Conservation (phyloP, 2,329 filamentous ascomycete species). For the Pyricularia grisea region DNA sequence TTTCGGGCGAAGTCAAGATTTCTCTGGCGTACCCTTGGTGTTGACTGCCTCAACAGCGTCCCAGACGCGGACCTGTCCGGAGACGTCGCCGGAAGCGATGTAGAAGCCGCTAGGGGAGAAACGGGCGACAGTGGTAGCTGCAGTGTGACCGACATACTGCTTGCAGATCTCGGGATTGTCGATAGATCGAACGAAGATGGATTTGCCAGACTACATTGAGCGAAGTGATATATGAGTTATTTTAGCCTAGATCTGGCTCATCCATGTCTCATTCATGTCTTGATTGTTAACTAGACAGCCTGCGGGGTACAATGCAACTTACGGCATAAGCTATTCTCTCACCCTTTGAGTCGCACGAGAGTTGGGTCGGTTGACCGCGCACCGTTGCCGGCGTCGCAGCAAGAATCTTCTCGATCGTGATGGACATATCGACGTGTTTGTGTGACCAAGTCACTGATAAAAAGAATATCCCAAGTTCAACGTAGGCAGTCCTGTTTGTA, state of each 20-base stretch:
- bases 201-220: conserved; percentile 70
- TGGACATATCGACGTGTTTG: conserved; percentile 30
- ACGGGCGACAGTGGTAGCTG: conserved; percentile 81
- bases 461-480: not conserved
- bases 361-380: conserved; percentile 78
- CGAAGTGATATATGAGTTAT: conserved; percentile 2
- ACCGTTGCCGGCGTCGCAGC: conserved; percentile 77
- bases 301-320: conserved; percentile 24
- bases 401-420: conserved; percentile 60
- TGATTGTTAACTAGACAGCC: not conserved
- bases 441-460: not conserved
- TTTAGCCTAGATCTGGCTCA: not conserved
- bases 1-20: not conserved
- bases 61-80: conserved; percentile 84
- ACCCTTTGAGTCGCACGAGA: conserved; percentile 81
- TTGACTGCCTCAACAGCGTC: conserved; percentile 76
- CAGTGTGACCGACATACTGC: conserved; percentile 88
- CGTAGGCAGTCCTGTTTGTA: not conserved
- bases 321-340: conserved; percentile 90
- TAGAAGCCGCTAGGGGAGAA: conserved; percentile 95
- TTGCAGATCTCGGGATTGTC: conserved; percentile 76
- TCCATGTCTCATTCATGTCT: not conserved
- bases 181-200: conserved; percentile 90
- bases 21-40: conserved; percentile 53
- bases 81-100: conserved; percentile 81